phyloP scores from a whole-genome alignment of 441 rosid genomes.

The Euphorbia celastroides region DNA sequence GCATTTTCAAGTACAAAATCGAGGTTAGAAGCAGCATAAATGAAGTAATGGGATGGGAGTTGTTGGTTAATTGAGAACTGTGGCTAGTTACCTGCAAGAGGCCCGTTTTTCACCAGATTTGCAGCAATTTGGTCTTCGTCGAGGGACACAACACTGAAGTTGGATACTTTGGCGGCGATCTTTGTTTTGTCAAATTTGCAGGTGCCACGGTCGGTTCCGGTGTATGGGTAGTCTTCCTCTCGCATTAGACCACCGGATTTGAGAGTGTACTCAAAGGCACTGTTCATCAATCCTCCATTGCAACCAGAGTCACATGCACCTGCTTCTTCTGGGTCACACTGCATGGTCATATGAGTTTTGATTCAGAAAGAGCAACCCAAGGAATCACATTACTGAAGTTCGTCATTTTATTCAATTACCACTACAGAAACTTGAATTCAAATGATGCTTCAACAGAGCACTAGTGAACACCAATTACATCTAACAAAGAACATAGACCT shows the following conservation, averaged over 20 bases:
- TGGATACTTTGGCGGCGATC: constrained; percentile 73
- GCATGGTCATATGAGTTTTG: constrained; percentile 14
- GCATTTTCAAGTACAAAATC: constrained; percentile 18
- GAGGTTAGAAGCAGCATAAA: neutral
- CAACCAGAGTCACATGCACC: constrained; percentile 91
- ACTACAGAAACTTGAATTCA: neutral
- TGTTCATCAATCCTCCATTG: constrained; percentile 89
- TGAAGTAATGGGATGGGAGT: neutral
- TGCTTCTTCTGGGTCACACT: constrained; percentile 91
- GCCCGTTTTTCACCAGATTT: constrained; percentile 82
- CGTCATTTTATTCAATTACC: neutral
- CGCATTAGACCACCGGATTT: constrained; percentile 87
- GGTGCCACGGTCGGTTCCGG: constrained; percentile 55
- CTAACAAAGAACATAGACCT: neutral
- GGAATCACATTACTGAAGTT: neutral
- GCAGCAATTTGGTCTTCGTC: constrained; percentile 94
- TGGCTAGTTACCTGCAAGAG: constrained; percentile 52
- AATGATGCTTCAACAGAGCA: neutral
- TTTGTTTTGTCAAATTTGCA: constrained; percentile 82
- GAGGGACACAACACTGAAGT: constrained; percentile 80
- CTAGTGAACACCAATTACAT: neutral
- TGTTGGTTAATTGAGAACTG: neutral
- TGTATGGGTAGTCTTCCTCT: constrained; percentile 91
- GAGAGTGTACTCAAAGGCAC: constrained; percentile 85
- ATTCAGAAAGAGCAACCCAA: neutral